Base-by-base conservation (phyloP, 345 rosid species). In the Arabidopsis suecica region DNA sequence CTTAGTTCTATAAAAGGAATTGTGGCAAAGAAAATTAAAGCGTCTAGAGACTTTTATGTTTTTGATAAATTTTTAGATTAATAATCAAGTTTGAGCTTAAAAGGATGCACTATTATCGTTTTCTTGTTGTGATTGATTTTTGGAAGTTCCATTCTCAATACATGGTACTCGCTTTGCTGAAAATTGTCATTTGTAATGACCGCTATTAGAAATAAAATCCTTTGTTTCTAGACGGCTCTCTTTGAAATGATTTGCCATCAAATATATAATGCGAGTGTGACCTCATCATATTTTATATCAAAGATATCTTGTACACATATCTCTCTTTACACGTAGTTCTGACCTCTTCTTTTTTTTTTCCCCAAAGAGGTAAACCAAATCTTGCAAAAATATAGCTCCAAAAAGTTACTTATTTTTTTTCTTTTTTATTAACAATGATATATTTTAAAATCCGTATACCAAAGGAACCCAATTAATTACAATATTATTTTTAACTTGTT, bases 401-500 rank as follows among this genome's bases (percentile, higher is more conserved):
- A 32, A 71, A 36, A 37, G 3, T n/a, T 38, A 48, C 67, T 1
- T 3, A 3, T 5, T 10, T 18, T 38, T 2, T 6, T 16, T 11
- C 2, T 28, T 4, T 47, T 23, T 8, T 25, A 2, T 18, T 58
- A 40, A 38, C 34, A 37, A 38, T 7, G 9, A 58, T 37, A 47
- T 34, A 63, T 41, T 49, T 25, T 0, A 22, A 54, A 45, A 55
- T 45, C 50, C 57, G 59, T 74, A 65, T 59, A 38, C 68, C 61
- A 41, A 58, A 49, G 30, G 44, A 49, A 67, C 37, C 42, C 45
- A 67, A 12, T 49, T 14, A 23, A 32, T 61, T 40, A 68, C 50
- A 61, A 25, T 9, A 69, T 44, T 76, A 55, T 76, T 69, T 58
- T 42, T 69, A 76, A 53, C 64, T 76, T 61, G 38, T 53, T 60